Evolutionary conservation across 2,329 filamentous ascomycete genomes (phyloP).

Genomic region (Shiraia sp.): DNA sequence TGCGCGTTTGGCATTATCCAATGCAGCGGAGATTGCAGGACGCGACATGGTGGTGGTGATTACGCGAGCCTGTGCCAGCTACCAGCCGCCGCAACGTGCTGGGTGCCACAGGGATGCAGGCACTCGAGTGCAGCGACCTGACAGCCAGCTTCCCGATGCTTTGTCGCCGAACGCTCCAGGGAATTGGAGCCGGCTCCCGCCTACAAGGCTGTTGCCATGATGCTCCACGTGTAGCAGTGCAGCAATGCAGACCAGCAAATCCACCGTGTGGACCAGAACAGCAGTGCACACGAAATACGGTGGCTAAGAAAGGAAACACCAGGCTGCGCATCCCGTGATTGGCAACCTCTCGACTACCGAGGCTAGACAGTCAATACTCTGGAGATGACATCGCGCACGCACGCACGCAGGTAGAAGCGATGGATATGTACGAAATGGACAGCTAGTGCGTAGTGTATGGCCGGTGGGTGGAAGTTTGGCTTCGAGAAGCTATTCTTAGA

Average conservation of each 20-base stretch:
- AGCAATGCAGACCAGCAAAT: no score
- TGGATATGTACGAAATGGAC: constrained; percentile 25
- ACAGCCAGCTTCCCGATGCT: background rate
- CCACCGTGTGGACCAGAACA: constrained; percentile 23
- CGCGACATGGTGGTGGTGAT: constrained; percentile 6
- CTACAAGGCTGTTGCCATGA: constrained; percentile 22
- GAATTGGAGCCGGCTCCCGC: constrained; percentile 11
- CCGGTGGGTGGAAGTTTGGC: constrained; percentile 24
- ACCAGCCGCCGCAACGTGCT: background rate
- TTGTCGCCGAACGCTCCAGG: constrained; percentile 10
- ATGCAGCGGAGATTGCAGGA: constrained; percentile 20
- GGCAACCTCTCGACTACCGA: constrained; percentile 18
- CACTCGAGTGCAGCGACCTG: no score
- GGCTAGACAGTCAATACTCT: constrained; percentile 17
- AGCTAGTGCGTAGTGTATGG: constrained; percentile 29
- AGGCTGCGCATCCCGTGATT: constrained; percentile 11
- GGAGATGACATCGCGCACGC: constrained; percentile 22
- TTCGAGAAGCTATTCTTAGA: constrained; percentile 35
- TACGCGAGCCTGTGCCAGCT: constrained; percentile 15
- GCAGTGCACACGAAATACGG: constrained; percentile 36
- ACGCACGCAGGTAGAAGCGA: constrained; percentile 35
- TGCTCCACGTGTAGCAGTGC: constrained; percentile 13
- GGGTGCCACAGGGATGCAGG: constrained; percentile 6
- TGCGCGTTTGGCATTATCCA: constrained; percentile 11
- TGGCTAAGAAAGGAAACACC: constrained; percentile 18